phyloP scores from a whole-genome alignment of 257 asterid genomes.

The Striga asiatica region DNA sequence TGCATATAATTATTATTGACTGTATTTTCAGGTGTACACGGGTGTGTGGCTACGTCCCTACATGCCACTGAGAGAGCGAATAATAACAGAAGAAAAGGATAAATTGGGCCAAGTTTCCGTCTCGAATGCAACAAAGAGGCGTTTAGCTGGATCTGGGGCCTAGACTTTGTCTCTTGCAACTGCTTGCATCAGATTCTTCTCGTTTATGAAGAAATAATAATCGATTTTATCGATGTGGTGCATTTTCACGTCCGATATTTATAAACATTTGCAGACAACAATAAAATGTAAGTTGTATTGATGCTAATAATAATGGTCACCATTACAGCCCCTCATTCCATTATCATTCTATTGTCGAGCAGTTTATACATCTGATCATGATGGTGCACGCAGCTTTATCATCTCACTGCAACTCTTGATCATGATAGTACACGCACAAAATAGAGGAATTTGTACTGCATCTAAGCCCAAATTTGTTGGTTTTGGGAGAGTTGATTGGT shows the following conservation, averaged over 20 bases:
- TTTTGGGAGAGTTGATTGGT: too few species aligned
- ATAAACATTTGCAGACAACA: not conserved
- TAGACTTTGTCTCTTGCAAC: slow-evolving; percentile 16
- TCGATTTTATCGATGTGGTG: not conserved
- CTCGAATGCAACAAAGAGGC: slow-evolving; percentile 86
- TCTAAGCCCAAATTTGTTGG: too few species aligned
- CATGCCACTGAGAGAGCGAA: slow-evolving; percentile 59
- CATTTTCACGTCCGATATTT: not conserved
- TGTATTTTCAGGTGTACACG: slow-evolving; percentile 62
- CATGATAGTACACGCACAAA: too few species aligned
- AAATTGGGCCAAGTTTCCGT: slow-evolving; percentile 73
- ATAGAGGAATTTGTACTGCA: too few species aligned
- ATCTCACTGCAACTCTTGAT: too few species aligned
- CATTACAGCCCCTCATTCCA: not conserved
- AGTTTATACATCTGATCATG: too few species aligned
- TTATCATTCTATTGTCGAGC: too few species aligned
- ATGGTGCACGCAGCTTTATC: too few species aligned
- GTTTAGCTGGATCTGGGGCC: slow-evolving; percentile 78
- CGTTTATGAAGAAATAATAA: slow-evolving; percentile 10
- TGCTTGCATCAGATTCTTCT: not conserved
- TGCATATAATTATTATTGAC: not conserved
- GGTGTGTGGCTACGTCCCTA: slow-evolving; percentile 87
- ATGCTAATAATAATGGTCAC: not conserved
- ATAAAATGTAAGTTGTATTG: slow-evolving; percentile 4
- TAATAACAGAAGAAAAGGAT: slow-evolving; percentile 34